phyloP scores from a whole-genome alignment of 768 basidiomycete genomes.

The Asterophora parasitica region DNA sequence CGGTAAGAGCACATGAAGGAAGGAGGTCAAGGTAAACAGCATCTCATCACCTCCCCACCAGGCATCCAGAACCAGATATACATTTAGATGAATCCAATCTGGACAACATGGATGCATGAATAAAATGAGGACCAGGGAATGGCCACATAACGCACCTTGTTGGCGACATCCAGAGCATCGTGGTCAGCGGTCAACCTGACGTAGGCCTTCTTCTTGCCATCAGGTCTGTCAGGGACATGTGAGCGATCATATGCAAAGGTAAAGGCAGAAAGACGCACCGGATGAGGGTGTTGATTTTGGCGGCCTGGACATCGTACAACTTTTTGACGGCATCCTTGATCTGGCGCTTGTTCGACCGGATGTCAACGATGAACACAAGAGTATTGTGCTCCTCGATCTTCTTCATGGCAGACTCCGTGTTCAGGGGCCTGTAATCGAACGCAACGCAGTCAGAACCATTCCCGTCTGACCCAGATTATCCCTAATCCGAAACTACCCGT shows the following conservation, averaged over 20 bases:
- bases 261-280: constrained; percentile 49
- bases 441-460: not conserved
- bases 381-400: constrained; percentile 99
- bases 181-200: constrained; percentile 93
- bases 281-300: constrained; percentile 97
- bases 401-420: constrained; percentile 98
- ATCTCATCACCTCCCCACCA: constrained; percentile 7
- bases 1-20: constrained; percentile 12
- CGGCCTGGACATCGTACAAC: constrained; percentile 94
- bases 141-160: constrained; percentile 63
- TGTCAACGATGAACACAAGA: constrained; percentile 94
- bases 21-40: constrained; percentile 6
- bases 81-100: constrained; percentile 92
- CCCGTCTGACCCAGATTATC: not conserved
- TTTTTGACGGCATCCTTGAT: constrained; percentile 99
- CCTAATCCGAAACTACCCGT: not conserved
- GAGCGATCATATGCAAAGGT: not conserved
- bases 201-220: constrained; percentile 99
- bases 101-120: not conserved
- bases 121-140: too few relatives aligned
- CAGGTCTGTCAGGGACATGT: constrained; percentile 53
- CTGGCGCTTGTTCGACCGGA: constrained; percentile 96
- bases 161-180: constrained; percentile 94
- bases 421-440: constrained; percentile 55
- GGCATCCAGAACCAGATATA: not conserved